A percentile compares a stretch with the other conserved stretches of the same genome.
phyloP scores from a whole-genome alignment of 108 stramenopile species.

The Cyclostephanos tholiformis region DNA sequence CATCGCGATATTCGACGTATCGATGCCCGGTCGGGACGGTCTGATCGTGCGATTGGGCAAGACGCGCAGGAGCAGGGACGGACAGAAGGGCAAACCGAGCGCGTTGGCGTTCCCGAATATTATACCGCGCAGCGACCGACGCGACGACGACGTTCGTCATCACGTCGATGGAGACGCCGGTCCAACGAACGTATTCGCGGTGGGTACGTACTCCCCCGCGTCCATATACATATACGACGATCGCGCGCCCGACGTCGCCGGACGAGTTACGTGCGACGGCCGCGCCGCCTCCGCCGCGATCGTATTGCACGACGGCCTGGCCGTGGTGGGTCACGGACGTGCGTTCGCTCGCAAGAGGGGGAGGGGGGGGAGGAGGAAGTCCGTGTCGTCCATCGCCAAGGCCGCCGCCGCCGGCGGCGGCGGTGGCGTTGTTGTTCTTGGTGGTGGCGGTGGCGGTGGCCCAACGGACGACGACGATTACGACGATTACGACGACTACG shows the following conservation, averaged over 20 bases:
- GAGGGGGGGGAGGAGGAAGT: no score
- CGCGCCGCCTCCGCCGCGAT: slow-evolving; percentile 50
- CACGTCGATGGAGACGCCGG: not conserved
- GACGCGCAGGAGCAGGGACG: slow-evolving; percentile 77
- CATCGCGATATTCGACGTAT: slow-evolving; percentile 75
- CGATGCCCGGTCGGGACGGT: slow-evolving; percentile 69
- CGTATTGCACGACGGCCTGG: slow-evolving; percentile 48
- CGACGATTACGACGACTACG: no score
- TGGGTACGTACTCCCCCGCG: slow-evolving; percentile 85
- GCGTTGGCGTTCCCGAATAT: slow-evolving; percentile 63
- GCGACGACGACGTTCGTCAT: slow-evolving; percentile 1
- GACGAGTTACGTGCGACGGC: no score
- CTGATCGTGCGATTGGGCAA: slow-evolving; percentile 63
- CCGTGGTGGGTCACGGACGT: slow-evolving; percentile 76
- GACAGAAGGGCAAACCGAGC: slow-evolving; percentile 82
- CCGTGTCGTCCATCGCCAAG: no score
- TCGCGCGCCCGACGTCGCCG: slow-evolving; percentile 44
- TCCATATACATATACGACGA: slow-evolving; percentile 87
- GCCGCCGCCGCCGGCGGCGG: no score
- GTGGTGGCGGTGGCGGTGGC: no score
- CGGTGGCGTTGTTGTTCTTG: no score
- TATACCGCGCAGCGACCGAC: no score
- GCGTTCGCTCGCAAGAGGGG: slow-evolving; percentile 49
- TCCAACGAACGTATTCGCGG: slow-evolving; percentile 63
- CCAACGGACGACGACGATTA: no score